Conservation (phyloP, 495 filamentous ascomycete species). For the Delitschia confertaspora region DNA sequence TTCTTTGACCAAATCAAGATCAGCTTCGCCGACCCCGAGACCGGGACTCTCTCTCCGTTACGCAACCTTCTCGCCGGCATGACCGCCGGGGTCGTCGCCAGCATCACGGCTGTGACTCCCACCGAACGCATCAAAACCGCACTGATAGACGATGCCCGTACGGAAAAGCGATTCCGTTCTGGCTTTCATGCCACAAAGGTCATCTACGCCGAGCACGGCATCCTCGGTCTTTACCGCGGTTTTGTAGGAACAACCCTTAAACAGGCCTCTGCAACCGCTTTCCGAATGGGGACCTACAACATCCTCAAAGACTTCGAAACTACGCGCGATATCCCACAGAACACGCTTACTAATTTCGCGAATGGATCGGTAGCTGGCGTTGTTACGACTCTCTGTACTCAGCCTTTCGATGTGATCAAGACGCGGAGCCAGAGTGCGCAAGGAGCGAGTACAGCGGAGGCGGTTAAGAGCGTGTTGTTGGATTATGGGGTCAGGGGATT, state of each 20-base stretch:
- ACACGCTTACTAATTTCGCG: conserved; percentile 46
- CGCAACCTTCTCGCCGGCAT: conserved; percentile 55
- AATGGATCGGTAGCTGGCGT: conserved; percentile 54
- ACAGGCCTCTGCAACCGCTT: conserved; percentile 54
- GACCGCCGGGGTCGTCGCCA: conserved; percentile 51
- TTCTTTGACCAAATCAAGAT: conserved; percentile 58
- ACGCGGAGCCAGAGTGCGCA: conserved; percentile 52
- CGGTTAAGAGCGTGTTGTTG: conserved; percentile 41
- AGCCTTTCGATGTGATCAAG: conserved; percentile 62
- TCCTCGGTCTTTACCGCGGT: conserved; percentile 51
- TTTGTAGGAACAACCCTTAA: conserved; percentile 57
- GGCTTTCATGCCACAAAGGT: conserved; percentile 43
- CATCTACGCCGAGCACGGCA: conserved; percentile 44
- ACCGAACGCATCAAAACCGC: conserved; percentile 62
- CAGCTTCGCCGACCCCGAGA: conserved; percentile 47
- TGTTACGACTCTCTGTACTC: conserved; percentile 52
- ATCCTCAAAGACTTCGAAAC: conserved; percentile 54
- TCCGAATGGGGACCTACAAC: conserved; percentile 60
- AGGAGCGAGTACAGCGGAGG: conserved; percentile 45
- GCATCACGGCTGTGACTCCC: conserved; percentile 53
- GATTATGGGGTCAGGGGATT: conserved; percentile 53
- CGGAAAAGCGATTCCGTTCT: conserved; percentile 42
- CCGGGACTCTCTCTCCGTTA: conserved; percentile 45
- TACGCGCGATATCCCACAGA: conserved; percentile 36
- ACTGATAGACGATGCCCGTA: conserved; percentile 57